These are phyloP conservation scores for Sclerotinia glacialis DNA, from an alignment of 2,329 filamentous ascomycete genomes.

Conservation along the genomic window DNA sequence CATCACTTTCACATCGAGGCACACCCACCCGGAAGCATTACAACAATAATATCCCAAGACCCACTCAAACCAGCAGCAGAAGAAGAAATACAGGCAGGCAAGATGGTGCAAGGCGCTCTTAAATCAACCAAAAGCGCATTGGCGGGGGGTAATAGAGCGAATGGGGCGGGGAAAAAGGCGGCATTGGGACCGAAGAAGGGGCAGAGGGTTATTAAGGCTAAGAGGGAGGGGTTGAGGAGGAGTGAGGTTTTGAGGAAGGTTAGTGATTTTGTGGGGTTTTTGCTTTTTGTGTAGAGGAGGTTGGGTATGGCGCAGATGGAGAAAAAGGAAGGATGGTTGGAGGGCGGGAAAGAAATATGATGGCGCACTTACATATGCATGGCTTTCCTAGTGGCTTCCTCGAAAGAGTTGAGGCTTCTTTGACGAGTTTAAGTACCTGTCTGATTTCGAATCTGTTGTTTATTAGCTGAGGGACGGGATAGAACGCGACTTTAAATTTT, in stretches of 20 bases:
- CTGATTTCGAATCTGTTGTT: neutral
- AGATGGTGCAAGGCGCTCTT: slow-evolving; percentile 40
- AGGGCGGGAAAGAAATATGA: neutral
- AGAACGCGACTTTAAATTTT: too few species aligned
- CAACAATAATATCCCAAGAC: too few species aligned
- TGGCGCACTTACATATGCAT: slow-evolving; percentile 19
- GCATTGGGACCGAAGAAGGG: slow-evolving; percentile 55
- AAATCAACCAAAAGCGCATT: slow-evolving; percentile 33
- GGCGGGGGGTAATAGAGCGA: slow-evolving; percentile 11
- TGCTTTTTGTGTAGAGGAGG: neutral
- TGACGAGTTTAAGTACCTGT: slow-evolving; percentile 14
- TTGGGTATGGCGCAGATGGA: too few species aligned
- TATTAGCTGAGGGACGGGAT: neutral
- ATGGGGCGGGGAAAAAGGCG: slow-evolving; percentile 34
- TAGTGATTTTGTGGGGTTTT: slow-evolving; percentile 21
- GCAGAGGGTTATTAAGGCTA: slow-evolving; percentile 61
- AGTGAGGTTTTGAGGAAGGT: slow-evolving; percentile 63
- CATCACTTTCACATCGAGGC: neutral
- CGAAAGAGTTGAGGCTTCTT: slow-evolving; percentile 12
- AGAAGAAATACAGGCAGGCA: neutral
- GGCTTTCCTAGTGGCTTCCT: slow-evolving; percentile 15
- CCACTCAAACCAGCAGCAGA: neutral
- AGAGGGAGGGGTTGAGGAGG: slow-evolving; percentile 58
- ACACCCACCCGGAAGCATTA: too few species aligned
- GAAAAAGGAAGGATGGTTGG: neutral